phyloP scores from a whole-genome alignment of 345 rosid genomes.

The Stellera chamaejasme region DNA sequence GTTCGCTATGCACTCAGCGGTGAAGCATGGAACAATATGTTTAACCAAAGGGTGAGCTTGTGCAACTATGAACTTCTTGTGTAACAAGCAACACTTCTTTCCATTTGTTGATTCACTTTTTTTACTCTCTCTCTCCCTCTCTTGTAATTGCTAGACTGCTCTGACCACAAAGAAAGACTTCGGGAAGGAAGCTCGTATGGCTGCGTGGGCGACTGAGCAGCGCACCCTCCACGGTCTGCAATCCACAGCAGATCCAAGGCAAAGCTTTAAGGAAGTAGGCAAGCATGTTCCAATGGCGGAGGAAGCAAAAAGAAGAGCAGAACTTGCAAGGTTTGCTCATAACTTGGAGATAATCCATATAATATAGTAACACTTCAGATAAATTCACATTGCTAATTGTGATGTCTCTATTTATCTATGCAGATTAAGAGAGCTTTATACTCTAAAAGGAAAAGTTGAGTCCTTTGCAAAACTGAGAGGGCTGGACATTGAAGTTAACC shows the following conservation, averaged over 20 bases:
- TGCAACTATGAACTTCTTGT: neutral
- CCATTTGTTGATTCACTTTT: neutral
- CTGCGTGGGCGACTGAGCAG: slow-evolving; percentile 61
- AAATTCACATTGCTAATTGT: neutral
- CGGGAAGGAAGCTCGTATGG: slow-evolving; percentile 48
- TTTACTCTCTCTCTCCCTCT: neutral
- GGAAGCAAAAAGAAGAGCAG: slow-evolving; percentile 60
- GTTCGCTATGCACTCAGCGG: slow-evolving; percentile 76
- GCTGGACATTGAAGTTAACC: slow-evolving; percentile 49
- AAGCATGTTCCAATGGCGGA: slow-evolving; percentile 34
- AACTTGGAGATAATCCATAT: too few species aligned
- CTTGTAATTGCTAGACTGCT: slow-evolving; percentile 33
- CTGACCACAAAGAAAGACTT: slow-evolving; percentile 50
- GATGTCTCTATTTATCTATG: neutral
- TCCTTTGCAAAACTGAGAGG: slow-evolving; percentile 53
- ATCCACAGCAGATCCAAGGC: slow-evolving; percentile 30
- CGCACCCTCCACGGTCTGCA: slow-evolving; percentile 46
- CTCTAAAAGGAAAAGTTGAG: slow-evolving; percentile 58
- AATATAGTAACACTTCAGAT: too few species aligned
- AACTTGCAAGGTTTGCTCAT: slow-evolving; percentile 39
- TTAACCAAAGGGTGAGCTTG: slow-evolving; percentile 52
- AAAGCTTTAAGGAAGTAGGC: slow-evolving; percentile 32
- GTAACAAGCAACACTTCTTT: neutral
- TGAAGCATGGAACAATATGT: slow-evolving; percentile 59
- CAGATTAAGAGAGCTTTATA: slow-evolving; percentile 56